Evolutionary conservation across 768 basidiomycete species (phyloP), one percentile per base, ranked within the genome.

Genomic region (Suillus fuscotomentosus): DNA sequence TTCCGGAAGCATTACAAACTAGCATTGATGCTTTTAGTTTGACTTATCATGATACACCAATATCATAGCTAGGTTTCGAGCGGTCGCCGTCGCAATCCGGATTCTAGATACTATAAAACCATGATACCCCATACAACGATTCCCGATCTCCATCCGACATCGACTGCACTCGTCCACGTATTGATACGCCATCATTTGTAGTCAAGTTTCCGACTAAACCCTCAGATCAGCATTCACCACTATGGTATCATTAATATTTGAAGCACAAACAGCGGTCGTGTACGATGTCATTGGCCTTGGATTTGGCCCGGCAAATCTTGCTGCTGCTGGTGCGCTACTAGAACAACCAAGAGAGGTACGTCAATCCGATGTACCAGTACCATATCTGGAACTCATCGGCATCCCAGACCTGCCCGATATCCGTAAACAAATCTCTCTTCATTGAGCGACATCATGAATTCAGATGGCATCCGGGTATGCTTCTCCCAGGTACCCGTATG

Each of bases 401-500:
- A 27, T 31, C 7, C 24, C 63, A 72, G 63, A 48, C 61, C n/a
- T 57, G 63, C 3, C 63, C 64, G 54, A 64, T 67, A 60, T 65
- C 63, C 59, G 78, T 63, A 66, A 70, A 70, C 70, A 77, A 69
- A 27, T 68, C 76, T 13, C 75, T 82, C 59, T 86, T 85, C 73
- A 76, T 85, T 47, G 85, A 85, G 71, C 82, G 77, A 68, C 78
- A 84, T 43, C 67, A 73, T 1, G 69, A 74, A 61, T 85, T 86
- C 69, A 76, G 75, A 61, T 86, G 85, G 85, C 85, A 86, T 69
- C 83, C 83, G 27, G 83, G 82, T 14, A 85, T 85, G 83, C 78
- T 85, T 54, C 72, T 85, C 8, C 82, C 83, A 43, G 82, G 80
- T 34, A 79, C 80, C 36, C 76, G 76, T 41, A 85, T 85, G 84